phyloP scores from a whole-genome alignment of 345 rosid species.

The Schrenkiella parvula region DNA sequence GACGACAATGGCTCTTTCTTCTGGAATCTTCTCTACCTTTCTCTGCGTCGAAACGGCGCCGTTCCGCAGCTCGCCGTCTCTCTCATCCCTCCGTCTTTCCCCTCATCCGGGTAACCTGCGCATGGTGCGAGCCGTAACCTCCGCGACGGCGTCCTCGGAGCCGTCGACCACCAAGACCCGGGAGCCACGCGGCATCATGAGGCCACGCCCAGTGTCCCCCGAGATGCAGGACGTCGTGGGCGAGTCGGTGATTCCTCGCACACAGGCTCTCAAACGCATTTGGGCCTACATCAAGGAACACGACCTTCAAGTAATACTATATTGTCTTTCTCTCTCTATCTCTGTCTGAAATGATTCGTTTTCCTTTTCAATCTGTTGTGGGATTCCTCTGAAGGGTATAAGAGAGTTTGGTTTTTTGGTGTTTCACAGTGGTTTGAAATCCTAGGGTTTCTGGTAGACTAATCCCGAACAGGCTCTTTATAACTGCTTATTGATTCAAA shows the following conservation, averaged over 20 bases:
- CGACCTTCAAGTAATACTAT: conserved; percentile 70
- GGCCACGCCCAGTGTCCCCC: conserved; percentile 75
- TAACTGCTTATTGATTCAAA: not conserved
- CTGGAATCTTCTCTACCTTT: conserved; percentile 40
- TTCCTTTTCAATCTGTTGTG: not conserved
- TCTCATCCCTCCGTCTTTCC: conserved; percentile 10
- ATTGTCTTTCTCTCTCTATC: not conserved
- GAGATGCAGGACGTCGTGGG: conserved; percentile 91
- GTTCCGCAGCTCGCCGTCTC: conserved; percentile 12
- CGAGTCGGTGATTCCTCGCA: conserved; percentile 76
- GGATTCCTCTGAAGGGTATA: not conserved
- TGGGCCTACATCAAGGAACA: conserved; percentile 91
- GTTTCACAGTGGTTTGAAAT: not conserved
- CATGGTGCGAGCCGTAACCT: conserved; percentile 40
- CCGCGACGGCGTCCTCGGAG: conserved; percentile 51
- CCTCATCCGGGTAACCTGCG: conserved; percentile 27
- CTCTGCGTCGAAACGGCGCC: conserved; percentile 42
- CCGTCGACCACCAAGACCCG: conserved; percentile 44
- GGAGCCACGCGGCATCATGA: conserved; percentile 78
- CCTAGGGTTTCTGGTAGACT: not conserved
- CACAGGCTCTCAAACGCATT: conserved; percentile 77
- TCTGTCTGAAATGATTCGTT: not conserved
- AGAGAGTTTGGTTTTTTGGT: not conserved
- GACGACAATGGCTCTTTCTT: conserved; percentile 47
- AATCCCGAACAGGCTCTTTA: not conserved